Conservation (phyloP, 2,329 filamentous ascomycete genomes). For the Pseudophaeomoniella oleicola region DNA sequence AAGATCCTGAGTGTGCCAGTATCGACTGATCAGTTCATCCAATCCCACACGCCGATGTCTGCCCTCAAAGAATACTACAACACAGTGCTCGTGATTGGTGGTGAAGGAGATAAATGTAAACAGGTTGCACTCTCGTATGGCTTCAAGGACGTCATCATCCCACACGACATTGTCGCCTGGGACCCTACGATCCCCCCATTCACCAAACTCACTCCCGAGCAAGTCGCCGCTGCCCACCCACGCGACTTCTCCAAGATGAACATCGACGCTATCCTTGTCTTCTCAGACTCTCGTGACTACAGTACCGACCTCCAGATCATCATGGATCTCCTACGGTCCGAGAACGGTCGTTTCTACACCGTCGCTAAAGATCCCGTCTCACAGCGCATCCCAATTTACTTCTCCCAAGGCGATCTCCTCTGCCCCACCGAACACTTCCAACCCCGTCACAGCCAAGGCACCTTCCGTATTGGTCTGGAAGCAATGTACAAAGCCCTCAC, state of each 20-base stretch:
- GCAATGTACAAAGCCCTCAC: constrained; percentile 51
- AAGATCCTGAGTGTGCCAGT: constrained; percentile 50
- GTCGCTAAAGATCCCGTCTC: constrained; percentile 49
- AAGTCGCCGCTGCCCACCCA: constrained; percentile 51
- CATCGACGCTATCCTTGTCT: constrained; percentile 62
- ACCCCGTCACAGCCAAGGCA: constrained; percentile 57
- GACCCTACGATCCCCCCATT: constrained; percentile 56
- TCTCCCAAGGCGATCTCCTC: constrained; percentile 49
- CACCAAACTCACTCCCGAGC: constrained; percentile 51
- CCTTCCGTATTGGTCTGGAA: constrained; percentile 62
- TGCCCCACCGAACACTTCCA: constrained; percentile 52
- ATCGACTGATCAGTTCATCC: constrained; percentile 60
- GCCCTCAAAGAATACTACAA: constrained; percentile 63
- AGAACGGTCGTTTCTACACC: constrained; percentile 53
- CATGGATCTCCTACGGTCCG: constrained; percentile 54
- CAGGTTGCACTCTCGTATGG: constrained; percentile 60
- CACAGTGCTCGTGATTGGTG: constrained; percentile 61
- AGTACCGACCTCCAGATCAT: constrained; percentile 64
- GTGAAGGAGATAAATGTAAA: constrained; percentile 60
- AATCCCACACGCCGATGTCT: constrained; percentile 64
- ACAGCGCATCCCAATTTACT: constrained; percentile 60
- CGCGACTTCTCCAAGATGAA: constrained; percentile 58
- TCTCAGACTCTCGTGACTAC: constrained; percentile 61
- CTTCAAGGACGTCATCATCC: constrained; percentile 58
- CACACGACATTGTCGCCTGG: constrained; percentile 60